These are phyloP conservation scores for Triticum monococcum DNA, from an alignment of 176 grass and related monocot species.

Conservation along the genomic window DNA sequence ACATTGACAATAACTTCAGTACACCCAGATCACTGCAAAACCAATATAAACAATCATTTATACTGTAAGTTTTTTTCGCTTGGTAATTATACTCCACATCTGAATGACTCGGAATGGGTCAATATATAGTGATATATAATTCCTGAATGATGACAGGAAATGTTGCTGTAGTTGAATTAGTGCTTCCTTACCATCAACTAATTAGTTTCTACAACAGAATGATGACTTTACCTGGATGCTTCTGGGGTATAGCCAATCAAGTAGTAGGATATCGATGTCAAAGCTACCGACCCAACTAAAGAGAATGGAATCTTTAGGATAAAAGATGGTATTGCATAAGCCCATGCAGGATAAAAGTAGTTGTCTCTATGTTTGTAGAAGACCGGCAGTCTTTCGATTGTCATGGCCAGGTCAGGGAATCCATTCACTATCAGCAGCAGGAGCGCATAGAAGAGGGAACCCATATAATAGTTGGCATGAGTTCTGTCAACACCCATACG, in stretches of 20 bases:
- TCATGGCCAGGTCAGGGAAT: constrained; percentile 71
- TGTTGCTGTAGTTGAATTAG: not conserved
- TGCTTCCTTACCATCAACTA: not conserved
- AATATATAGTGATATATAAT: too few species aligned
- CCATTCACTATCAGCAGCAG: constrained; percentile 68
- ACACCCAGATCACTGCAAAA: not conserved
- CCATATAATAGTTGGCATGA: constrained; percentile 72
- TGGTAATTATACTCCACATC: not conserved
- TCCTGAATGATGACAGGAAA: not conserved
- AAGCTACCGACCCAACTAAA: constrained; percentile 62
- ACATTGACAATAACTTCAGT: not conserved
- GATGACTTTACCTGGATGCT: constrained; percentile 52
- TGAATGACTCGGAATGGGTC: not conserved
- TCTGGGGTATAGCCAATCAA: constrained; percentile 78
- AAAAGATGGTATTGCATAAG: constrained; percentile 70
- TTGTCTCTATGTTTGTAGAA: constrained; percentile 84
- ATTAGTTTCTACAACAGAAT: not conserved
- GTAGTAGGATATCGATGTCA: constrained; percentile 78
- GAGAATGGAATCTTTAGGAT: constrained; percentile 76
- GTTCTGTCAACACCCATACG: constrained; percentile 48
- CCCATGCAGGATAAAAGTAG: constrained; percentile 85
- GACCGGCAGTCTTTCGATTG: constrained; percentile 57
- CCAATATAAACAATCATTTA: not conserved
- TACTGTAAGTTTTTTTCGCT: not conserved
- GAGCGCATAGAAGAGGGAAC: constrained; percentile 67